phyloP scores from a whole-genome alignment of 192 early-diverging fungal genomes.

The Piromyces sp. region DNA sequence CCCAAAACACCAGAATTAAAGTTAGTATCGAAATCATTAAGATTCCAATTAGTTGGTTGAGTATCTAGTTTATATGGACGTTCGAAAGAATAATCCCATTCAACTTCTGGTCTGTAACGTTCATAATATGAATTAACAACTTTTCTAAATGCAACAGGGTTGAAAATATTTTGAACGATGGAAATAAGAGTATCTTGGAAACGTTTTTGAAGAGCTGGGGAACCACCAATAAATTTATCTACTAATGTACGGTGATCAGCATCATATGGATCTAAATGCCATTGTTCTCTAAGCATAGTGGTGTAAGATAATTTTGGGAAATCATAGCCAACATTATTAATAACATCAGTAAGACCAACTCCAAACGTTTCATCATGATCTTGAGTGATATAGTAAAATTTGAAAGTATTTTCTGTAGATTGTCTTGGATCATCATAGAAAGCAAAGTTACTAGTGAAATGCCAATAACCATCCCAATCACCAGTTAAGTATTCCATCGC shows the following conservation, averaged over 20 bases:
- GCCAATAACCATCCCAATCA: background rate
- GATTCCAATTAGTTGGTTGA: background rate
- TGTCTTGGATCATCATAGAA: background rate
- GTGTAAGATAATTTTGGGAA: background rate
- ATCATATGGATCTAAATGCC: background rate
- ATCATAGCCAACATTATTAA: background rate
- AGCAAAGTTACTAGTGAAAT: background rate
- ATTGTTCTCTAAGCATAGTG: background rate
- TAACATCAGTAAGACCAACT: background rate
- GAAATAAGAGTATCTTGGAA: background rate
- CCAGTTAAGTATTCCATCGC: background rate
- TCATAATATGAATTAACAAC: background rate
- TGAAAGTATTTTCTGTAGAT: background rate
- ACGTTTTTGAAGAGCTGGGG: background rate
- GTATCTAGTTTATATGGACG: background rate
- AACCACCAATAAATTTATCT: background rate
- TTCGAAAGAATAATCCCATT: background rate
- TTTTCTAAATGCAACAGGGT: background rate
- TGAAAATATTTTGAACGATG: background rate
- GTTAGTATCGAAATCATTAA: background rate
- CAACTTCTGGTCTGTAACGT: background rate
- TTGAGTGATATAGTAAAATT: background rate
- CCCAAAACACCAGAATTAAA: background rate
- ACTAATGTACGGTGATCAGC: background rate
- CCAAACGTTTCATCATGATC: background rate